Percentiles rank a stretch among this genome's conserved stretches.
Evolutionary conservation across 2,329 filamentous ascomycete species (phyloP).

Genomic region (Aspergillus melleus): DNA sequence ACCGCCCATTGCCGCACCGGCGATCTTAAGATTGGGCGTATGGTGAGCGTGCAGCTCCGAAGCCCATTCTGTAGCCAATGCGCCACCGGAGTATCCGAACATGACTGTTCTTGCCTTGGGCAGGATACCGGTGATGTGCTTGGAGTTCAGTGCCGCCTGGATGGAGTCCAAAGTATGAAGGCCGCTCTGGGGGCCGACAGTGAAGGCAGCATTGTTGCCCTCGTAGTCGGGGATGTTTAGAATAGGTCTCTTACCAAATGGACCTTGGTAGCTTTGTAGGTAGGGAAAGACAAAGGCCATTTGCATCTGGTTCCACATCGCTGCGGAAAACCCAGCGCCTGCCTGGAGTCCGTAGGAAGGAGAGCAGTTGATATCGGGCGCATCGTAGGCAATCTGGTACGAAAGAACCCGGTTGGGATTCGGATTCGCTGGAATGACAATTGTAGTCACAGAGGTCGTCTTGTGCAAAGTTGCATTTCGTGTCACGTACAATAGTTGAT

Average conservation of each 20-base stretch:
- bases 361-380: slow-evolving; percentile 12
- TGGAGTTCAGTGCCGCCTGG: slow-evolving; percentile 3
- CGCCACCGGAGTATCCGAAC: slow-evolving; percentile 15
- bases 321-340: not conserved
- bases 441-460: not conserved
- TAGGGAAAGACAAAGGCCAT: slow-evolving; percentile 30
- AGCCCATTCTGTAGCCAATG: slow-evolving; percentile 12
- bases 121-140: not conserved
- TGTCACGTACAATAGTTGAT: not conserved
- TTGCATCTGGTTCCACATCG: not conserved
- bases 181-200: slow-evolving; percentile 10
- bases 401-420: slow-evolving; percentile 27
- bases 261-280: not conserved
- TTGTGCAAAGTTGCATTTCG: not conserved
- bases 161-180: slow-evolving; percentile 13
- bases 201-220: slow-evolving; percentile 13
- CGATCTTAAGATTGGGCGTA: not conserved
- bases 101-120: slow-evolving; percentile 1
- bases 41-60: slow-evolving; percentile 4
- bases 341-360: slow-evolving; percentile 13
- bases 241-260: not conserved
- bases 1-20: slow-evolving; percentile 8
- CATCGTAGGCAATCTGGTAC: slow-evolving; percentile 34
- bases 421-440: slow-evolving; percentile 2
- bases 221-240: slow-evolving; percentile 15